Base-by-base conservation (phyloP, 129 eudicot species). In the Dittrichia graveolens region DNA sequence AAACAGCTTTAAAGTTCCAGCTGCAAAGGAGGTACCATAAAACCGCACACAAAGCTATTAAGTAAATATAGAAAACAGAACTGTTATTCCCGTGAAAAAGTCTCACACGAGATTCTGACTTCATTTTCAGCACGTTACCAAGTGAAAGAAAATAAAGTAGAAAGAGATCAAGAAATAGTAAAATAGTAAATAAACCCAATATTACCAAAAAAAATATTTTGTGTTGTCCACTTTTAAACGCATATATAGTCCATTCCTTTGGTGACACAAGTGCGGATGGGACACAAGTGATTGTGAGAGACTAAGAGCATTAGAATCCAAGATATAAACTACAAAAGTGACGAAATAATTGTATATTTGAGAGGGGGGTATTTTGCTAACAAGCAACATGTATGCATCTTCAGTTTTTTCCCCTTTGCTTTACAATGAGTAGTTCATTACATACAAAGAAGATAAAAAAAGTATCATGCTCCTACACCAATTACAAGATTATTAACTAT, bases 1-100 rank as follows among this genome's bases (percentile, higher is more conserved):
- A 76, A 44, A 63, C 56, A 59, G 75, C 70, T 31, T 68, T 19
- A 1, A 77, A 77, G 47, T 39, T 77, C 75, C 76, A 69, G 81
- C 69, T 48, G 47, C 46, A 49, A 60, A 31, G 7, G 7, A 47
- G 56, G 9, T 60, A 40, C 63, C 71, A 50, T 49, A 18, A 40
- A 53, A 49, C 71, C 46, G 3, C 78, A 12, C 19, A 56, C 78
- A 75, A 55, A 55, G 67, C 68, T 18, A 44, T 45, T 50, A 72
- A 60, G 61, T 41, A 14, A 40, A 70, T 35, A 60, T 5, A 61
- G 37, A 47, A 31, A 47, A 8, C 7, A 7, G 19, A 41, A 7
- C 4, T 40, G 8, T 65, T 6, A 75, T 41, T 54, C 53, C 43
- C 52, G 63, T 15, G 58, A 19, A 49, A 73, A 5, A 61, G 13